A percentile compares a stretch with the other conserved stretches of the same genome.
Evolutionary conservation across 805 yeast genomes (phyloP).

Genomic region (Maudiozyma turicensis): DNA sequence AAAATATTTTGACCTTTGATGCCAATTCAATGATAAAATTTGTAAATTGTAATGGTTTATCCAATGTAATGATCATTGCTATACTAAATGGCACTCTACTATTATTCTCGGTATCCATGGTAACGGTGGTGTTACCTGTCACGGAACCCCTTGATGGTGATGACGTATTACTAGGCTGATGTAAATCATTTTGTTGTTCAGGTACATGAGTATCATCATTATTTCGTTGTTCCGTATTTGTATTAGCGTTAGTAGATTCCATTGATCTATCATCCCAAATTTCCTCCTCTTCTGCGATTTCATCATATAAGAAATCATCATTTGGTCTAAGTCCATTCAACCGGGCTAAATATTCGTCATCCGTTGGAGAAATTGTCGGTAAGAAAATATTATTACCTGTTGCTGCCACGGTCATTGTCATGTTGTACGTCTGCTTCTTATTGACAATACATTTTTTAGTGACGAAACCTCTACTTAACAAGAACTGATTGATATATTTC

Average conservation of each 20-base stretch:
- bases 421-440: constrained; percentile 5
- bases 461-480: constrained; percentile 22
- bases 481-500: constrained; percentile 7
- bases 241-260: background rate
- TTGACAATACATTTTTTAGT: constrained; percentile 12
- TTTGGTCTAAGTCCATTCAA: constrained; percentile 16
- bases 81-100: constrained; percentile 39
- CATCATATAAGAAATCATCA: background rate
- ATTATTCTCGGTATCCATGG: constrained; percentile 7
- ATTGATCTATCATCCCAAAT: background rate
- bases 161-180: background rate
- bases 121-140: background rate
- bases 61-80: constrained; percentile 40
- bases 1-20: constrained; percentile 36
- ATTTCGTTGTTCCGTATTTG: background rate
- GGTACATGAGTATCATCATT: background rate
- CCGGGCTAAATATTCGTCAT: constrained; percentile 27
- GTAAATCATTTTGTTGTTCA: background rate
- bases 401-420: constrained; percentile 24
- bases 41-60: constrained; percentile 32
- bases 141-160: background rate
- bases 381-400: constrained; percentile 30
- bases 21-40: constrained; percentile 35
- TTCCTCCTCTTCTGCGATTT: background rate
- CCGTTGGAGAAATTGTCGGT: constrained; percentile 27